Base-by-base conservation (phyloP, 2,329 filamentous ascomycete genomes). In the Phialophora macrospora region DNA sequence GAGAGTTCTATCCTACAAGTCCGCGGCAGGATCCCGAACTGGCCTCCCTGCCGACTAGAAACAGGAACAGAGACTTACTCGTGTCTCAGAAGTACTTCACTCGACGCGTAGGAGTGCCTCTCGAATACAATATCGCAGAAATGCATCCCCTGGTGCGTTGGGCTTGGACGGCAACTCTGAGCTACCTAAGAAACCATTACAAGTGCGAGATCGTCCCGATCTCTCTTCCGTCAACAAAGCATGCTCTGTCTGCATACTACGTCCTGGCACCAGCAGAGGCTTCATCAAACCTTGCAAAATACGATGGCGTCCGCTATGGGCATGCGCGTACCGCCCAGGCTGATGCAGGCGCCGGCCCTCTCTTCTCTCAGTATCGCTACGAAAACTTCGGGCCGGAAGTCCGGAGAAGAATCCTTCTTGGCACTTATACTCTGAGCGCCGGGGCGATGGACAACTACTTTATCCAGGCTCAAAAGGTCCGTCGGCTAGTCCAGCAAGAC, bases 361-460 rank as follows among this genome's bases (percentile, higher is more conserved):
- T 96, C 1, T 98, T 95, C 76, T 87, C 93, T 0, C 82, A 84
- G 48, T 92, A 91, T 0, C 87, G 95, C 63, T 90, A 88, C 14
- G 77, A 82, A 38, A 88, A 89, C 0, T 93, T 99, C 70, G 95
- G 95, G 6, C 81, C 85, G 6, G 95, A 99, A 78, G 94, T 97
- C 11, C 88, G 90, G 74, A 85, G 92, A 60, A 88, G 95, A 46
- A 96, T 99, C 65, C 79, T 99, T 8, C 85, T 99, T 0, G 95
- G 95, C 17, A 89, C 93, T 0, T 98, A 97, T 75, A 93, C 89
- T 48, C 84, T 99, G 60, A 96, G 92, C 77, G 93, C 94, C 0
- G 87, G 90, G 67, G 93, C 93, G 9, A 95, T 96, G 74, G 90
- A 97, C 77, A 99, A 98, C 76, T 97, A 98, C 78, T 99, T 99